Evolutionary conservation across 371 early-diverging fungal genomes (phyloP), one percentile per base, ranked within the genome.

Genomic region (Thermomucor indicae-seudaticae): DNA sequence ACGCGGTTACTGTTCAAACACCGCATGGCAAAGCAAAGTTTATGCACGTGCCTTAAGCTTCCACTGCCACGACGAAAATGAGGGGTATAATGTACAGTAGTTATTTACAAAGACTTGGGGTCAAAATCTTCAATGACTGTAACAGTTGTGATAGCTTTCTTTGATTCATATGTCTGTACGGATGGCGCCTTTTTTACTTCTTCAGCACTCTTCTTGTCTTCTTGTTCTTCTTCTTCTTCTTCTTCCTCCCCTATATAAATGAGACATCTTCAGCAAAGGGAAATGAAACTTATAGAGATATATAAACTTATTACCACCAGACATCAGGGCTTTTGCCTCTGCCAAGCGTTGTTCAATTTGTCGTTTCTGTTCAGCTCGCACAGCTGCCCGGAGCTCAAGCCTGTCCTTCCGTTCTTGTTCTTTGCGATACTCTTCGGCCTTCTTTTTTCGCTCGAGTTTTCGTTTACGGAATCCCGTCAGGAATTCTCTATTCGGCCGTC

Each of bases 401-500:
- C 72, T 74, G 44, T 83, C 85, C 47, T 78, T 74, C 37, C 78
- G 66, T 31, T 69, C 74, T 42, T 67, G 60, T 47, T 75, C 61
- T 31, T 80, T 73, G 32, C 76, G 78, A 20, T 73, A 62, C 46
- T 78, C 79, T 32, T 60, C 64, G 27, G 84, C 80, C 27, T 71
- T 69, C 35, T 85, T 83, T 48, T 82, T 83, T 47, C 84, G 70
- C 56, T 85, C 85, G 6, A 81, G 66, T 42, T 91, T 91, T 31
- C 91, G 83, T 58, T 88, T 88, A 54, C 84, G 85, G 60, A 91
- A 91, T n/a, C 91, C 90, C 22, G 88, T 89, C 48, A 89, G 65
- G 47, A 79, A 90, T 27, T 87, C 84, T 14, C 86, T 83, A 55
- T 16, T 4, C 28, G 22, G n/a, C 31, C 20, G 32, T 24, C 20